A percentile compares a stretch with the other conserved stretches of the same genome.
Evolutionary conservation across 371 early-diverging fungal genomes (phyloP).

Genomic region (Amoeboaphelidium protococcarum): DNA sequence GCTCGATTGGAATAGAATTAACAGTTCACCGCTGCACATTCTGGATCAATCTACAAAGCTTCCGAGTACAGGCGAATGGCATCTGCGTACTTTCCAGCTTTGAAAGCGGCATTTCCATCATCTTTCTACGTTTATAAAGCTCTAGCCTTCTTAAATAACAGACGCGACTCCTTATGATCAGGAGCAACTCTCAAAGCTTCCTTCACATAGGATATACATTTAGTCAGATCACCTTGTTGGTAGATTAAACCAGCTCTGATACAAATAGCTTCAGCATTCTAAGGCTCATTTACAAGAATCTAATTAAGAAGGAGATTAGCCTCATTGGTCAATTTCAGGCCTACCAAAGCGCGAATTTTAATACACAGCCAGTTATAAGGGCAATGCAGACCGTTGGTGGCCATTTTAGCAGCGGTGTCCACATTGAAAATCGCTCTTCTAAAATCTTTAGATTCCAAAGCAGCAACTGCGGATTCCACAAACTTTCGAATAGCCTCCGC

Average conservation of each 20-base stretch:
- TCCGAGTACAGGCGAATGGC: conserved; percentile 41
- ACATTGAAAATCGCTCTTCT: background rate
- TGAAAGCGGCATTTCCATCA: conserved; percentile 46
- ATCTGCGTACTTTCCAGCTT: conserved; percentile 20
- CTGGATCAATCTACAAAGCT: conserved; percentile 36
- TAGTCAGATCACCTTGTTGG: background rate
- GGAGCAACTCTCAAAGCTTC: background rate
- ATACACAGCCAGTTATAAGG: too few species aligned
- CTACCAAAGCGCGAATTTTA: too few species aligned
- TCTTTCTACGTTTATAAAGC: conserved; percentile 31
- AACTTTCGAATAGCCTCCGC: background rate
- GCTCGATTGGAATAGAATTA: conserved; percentile 38
- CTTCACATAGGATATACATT: background rate
- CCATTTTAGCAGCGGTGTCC: too few species aligned
- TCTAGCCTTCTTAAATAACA: background rate
- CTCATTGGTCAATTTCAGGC: too few species aligned
- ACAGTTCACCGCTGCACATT: conserved; percentile 31
- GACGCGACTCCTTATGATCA: background rate
- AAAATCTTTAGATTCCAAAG: background rate
- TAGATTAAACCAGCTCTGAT: background rate
- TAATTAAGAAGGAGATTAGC: background rate
- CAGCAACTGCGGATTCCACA: background rate
- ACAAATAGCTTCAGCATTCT: background rate
- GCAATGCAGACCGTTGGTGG: too few species aligned
- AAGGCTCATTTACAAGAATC: background rate